Evolutionary conservation across 371 early-diverging fungal species (phyloP), one percentile per base, ranked within the genome.

Genomic region (Syncephalastrum racemosum): DNA sequence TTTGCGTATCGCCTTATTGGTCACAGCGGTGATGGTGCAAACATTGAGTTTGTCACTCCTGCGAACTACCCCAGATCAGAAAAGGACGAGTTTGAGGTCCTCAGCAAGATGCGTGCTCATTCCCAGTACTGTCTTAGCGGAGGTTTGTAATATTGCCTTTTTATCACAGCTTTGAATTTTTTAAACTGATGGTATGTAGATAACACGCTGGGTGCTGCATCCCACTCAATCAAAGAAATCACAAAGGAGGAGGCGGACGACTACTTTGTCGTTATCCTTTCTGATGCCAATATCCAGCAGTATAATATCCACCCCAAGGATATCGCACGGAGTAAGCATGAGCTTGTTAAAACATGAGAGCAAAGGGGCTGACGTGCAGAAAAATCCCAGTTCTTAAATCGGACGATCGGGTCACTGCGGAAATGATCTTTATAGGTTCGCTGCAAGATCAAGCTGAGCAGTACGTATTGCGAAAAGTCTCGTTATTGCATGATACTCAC

Each of bases 281-380:
- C 90, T 15, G 93, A 93, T 71, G 93, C 93, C n/a, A 93, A 93
- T 63, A 80, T 93, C 61, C 68, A 80, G 4, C 89, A 90, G 54
- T 93, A 93, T 69, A 89, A 87, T 55, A 93, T 93, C 54, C 79
- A 78, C 41, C 89, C 93, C 1, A 78, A 79, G 8, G 85, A 85
- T 31, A 81, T 93, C 54, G 86, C 81, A 16, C 84, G 76, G 77
- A 83, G 83, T 87, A 81, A 64, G 75, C 63, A 3, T 2, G 18
- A 1, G 19, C 16, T 40, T 31, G 5, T 31, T 31, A 31, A 31
- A 27, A 31, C 10, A 31, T 16, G 4, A 50, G 54, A 59, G 19
- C 54, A 62, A 31, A 31, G 36, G 36, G 41, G 68, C 59, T 20
- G 54, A 53, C 45, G 46, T 47, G 56, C 43, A 42, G 16, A 39